A percentile compares a stretch with the other conserved stretches of the same genome.
These are phyloP conservation scores for Ceratobasidium papillatum DNA, from an alignment of 1,284 basidiomycete genomes.

Conservation along the genomic window DNA sequence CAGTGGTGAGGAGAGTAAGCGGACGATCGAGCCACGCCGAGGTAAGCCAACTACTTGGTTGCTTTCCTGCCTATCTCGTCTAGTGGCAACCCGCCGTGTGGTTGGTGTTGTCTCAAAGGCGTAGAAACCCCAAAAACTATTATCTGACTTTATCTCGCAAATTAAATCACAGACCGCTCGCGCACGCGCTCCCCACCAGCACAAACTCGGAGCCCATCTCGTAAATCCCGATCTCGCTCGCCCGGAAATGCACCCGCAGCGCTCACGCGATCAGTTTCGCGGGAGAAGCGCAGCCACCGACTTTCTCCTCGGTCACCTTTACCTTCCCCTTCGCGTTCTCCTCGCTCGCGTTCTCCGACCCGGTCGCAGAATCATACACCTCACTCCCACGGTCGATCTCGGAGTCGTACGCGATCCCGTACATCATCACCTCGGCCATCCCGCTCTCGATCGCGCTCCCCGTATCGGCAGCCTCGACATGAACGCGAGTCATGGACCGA, in stretches of 20 bases:
- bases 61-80: not conserved
- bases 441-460: constrained; percentile 14
- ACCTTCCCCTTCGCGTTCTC: constrained; percentile 17
- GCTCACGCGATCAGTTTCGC: constrained; percentile 9
- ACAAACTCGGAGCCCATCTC: not conserved
- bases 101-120: not conserved
- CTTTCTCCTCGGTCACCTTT: constrained; percentile 12
- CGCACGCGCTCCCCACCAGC: constrained; percentile 15
- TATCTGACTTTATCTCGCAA: constrained; percentile 17
- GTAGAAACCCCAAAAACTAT: not conserved
- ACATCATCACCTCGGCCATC: constrained; percentile 3
- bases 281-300: constrained; percentile 23
- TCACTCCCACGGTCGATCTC: constrained; percentile 15
- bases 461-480: not conserved
- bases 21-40: constrained; percentile 7
- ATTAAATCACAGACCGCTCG: constrained; percentile 16
- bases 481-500: constrained; percentile 11
- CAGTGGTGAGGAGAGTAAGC: constrained; percentile 7
- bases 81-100: not conserved
- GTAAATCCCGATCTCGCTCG: constrained; percentile 16
- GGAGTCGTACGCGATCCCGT: constrained; percentile 5
- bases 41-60: not conserved
- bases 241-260: not conserved
- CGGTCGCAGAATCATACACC: constrained; percentile 11
- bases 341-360: constrained; percentile 12